Conservation (phyloP, 148 eudicot genomes). For the Camellia japonica region DNA sequence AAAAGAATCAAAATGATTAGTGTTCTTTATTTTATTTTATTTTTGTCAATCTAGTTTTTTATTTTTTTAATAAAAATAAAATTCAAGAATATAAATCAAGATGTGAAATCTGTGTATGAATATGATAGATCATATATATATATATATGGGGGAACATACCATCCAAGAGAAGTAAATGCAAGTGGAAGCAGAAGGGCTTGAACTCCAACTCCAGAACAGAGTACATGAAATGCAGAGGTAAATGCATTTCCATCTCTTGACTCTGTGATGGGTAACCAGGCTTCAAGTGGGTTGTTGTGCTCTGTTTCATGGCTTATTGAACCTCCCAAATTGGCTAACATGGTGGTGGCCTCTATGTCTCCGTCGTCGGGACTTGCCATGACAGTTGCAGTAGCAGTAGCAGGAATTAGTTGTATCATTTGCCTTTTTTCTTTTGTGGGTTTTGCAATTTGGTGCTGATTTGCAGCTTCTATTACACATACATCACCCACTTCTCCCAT, state of each 20-base stretch:
- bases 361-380: neutral
- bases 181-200: slow-evolving; percentile 42
- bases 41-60: too few relatives aligned
- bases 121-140: too few relatives aligned
- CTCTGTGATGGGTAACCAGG: slow-evolving; percentile 55
- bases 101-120: too few relatives aligned
- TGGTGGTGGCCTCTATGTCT: too few relatives aligned
- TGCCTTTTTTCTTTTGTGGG: neutral
- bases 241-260: slow-evolving; percentile 41
- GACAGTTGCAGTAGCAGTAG: neutral
- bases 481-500: slow-evolving; percentile 15
- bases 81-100: too few relatives aligned
- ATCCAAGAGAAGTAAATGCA: slow-evolving; percentile 41
- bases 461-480: neutral
- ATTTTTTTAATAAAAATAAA: too few relatives aligned
- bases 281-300: slow-evolving; percentile 22
- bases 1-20: too few relatives aligned
- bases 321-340: too few relatives aligned
- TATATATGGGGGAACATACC: slow-evolving; percentile 18
- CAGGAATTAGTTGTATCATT: neutral
- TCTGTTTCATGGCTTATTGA: neutral
- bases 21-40: too few relatives aligned
- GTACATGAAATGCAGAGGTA: slow-evolving; percentile 34
- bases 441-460: neutral
- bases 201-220: slow-evolving; percentile 47